These are phyloP conservation scores for Mallotus repandus DNA, from an alignment of 441 rosid genomes.

Conservation along the genomic window DNA sequence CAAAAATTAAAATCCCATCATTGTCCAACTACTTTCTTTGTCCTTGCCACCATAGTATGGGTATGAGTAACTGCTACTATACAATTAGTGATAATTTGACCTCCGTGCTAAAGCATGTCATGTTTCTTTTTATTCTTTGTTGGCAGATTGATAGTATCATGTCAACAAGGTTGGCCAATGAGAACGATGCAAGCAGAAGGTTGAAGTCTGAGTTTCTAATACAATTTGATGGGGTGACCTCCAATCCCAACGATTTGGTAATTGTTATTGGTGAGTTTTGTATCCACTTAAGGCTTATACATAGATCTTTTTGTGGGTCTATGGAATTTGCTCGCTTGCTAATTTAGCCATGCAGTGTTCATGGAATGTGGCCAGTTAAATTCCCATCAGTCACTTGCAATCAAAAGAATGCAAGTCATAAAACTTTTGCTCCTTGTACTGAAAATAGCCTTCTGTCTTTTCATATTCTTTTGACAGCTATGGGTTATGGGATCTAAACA, in stretches of 20 bases:
- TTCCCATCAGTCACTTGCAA: not conserved
- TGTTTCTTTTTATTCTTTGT: constrained; percentile 8
- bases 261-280: constrained; percentile 74
- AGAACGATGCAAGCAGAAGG: constrained; percentile 92
- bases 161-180: constrained; percentile 81
- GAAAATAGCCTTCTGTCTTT: not conserved
- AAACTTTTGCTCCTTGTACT: not conserved
- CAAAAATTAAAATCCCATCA: not conserved
- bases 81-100: not conserved
- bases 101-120: constrained; percentile 2
- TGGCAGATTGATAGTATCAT: constrained; percentile 88
- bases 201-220: constrained; percentile 90
- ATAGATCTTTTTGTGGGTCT: not conserved
- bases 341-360: not conserved
- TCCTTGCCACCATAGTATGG: not conserved
- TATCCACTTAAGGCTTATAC: constrained; percentile 1
- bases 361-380: not conserved
- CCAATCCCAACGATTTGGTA: constrained; percentile 77
- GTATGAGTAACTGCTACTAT: not conserved
- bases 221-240: constrained; percentile 92
- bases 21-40: not conserved
- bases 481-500: not conserved
- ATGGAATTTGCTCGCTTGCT: constrained; percentile 1
- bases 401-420: not conserved
- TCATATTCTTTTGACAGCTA: not conserved